Percentiles rank a stretch among this genome's conserved stretches.
Evolutionary conservation across 1,284 basidiomycete genomes (phyloP).

Genomic region (Ganoderma sinense): DNA sequence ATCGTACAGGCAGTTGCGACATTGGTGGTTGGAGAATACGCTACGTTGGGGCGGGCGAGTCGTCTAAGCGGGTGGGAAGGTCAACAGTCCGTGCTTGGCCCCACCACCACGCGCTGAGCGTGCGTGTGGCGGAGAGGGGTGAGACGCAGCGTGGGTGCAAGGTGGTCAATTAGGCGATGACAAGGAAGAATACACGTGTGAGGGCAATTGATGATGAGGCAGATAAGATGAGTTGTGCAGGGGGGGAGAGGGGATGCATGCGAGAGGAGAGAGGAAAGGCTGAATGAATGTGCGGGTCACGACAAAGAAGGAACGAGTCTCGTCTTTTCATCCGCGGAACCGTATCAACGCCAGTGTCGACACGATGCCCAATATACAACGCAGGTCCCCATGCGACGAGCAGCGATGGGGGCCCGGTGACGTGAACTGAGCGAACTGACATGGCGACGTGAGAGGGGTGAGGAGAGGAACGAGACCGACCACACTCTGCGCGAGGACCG

Average conservation of each 20-base stretch:
- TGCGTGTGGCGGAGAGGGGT: not conserved
- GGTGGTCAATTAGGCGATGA: conserved; percentile 22
- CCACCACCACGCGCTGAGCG: conserved; percentile 7
- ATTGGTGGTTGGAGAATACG: conserved; percentile 35
- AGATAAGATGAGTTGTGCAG: conserved; percentile 8
- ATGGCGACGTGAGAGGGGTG: conserved; percentile 2
- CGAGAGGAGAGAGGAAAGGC: conserved; percentile 12
- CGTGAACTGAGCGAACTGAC: conserved; percentile 9
- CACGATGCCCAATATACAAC: conserved; percentile 22
- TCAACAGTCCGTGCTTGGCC: conserved; percentile 33
- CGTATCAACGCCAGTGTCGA: conserved; percentile 25
- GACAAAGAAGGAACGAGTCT: conserved; percentile 26
- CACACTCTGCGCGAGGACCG: conserved; percentile 14
- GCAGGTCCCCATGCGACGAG: conserved; percentile 19
- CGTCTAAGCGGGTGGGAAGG: conserved; percentile 32
- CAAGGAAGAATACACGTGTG: conserved; percentile 18
- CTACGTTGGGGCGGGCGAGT: conserved; percentile 33
- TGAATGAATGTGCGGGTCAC: conserved; percentile 30
- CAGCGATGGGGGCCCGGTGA: conserved; percentile 11
- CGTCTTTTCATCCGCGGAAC: conserved; percentile 25
- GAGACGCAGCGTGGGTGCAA: conserved; percentile 13
- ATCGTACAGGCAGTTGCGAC: conserved; percentile 35
- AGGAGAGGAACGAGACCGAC: conserved; percentile 10
- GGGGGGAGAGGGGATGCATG: conserved; percentile 6
- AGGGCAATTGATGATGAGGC: conserved; percentile 14